Evolutionary conservation across 169 alveolate genomes (phyloP), one percentile per base, ranked within the genome.

Genomic region (Plasmodium berghei): DNA sequence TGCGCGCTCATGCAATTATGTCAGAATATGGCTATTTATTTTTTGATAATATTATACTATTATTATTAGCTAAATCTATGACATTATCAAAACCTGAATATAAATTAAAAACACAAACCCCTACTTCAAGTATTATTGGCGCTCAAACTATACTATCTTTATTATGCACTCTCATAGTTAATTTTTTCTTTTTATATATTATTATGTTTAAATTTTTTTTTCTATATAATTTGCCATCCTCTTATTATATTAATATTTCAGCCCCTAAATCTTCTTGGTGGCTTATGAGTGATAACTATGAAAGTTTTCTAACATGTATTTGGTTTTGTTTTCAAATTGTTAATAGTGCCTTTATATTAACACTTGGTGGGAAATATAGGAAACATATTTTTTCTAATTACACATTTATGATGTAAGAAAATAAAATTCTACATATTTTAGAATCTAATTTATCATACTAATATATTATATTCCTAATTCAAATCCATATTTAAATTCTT

Each of bases 261-360:
- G 88, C 93, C 20, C 95, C 96, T 5, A 87, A 93, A 2, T 95
- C 96, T n/a, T 92, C 96, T 5, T 95, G 97, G 97, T 95, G 97
- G 97, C 92, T 93, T 74, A 80, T 96, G 90, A 90, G 97, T n/a
- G 97, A 95, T 92, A 95, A 95, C 77, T 95, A 93, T 83, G 97
- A 95, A 71, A 95, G 97, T 55, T 95, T 97, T 12, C 86, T 95
- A 10, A 87, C 94, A 18, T 92, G 96, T 54, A 80, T 95, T 45
- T 95, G 97, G 98, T 88, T 95, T 69, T 93, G 96, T 54, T 90
- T 91, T 59, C 97, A 95, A 92, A 94, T 95, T 66, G 95, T 92
- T 34, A 95, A 95, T 87, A 94, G 97, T n/a, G 98, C 97, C 2
- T 58, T 95, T 52, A 95, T 95, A 14, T 93, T 93, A 52, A 92